Evolutionary conservation across 1,284 basidiomycete species (phyloP).

Genomic region (Marasmius fiardii): DNA sequence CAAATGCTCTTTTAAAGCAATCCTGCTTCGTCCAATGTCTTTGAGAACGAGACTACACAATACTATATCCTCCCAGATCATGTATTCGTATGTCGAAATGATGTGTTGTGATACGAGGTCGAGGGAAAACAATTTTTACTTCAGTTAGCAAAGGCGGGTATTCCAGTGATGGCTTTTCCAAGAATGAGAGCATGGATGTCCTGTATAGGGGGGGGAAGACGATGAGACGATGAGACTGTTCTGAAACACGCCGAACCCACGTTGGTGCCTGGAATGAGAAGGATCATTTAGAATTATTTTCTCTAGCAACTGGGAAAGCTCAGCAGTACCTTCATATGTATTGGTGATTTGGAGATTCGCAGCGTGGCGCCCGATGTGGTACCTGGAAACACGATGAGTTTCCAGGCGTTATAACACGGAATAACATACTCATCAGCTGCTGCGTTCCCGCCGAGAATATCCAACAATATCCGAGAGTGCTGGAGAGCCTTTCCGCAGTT

Average conservation of each 20-base stretch:
- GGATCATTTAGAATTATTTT: slow-evolving; percentile 8
- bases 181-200: slow-evolving; percentile 87
- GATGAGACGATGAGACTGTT: neutral
- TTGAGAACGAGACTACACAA: no score
- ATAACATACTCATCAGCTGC: slow-evolving; percentile 78
- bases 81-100: neutral
- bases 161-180: slow-evolving; percentile 87
- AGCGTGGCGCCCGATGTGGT: slow-evolving; percentile 88
- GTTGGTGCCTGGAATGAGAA: slow-evolving; percentile 41
- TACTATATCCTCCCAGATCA: neutral
- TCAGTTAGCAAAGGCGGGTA: slow-evolving; percentile 75
- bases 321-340: slow-evolving; percentile 78
- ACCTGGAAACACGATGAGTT: slow-evolving; percentile 38
- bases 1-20: neutral
- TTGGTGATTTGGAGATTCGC: slow-evolving; percentile 91
- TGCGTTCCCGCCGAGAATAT: slow-evolving; percentile 91
- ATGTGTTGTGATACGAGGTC: neutral
- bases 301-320: slow-evolving; percentile 14
- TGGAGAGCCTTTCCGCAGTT: slow-evolving; percentile 92
- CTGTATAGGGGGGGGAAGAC: slow-evolving; percentile 30
- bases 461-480: slow-evolving; percentile 76
- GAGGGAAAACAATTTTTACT: neutral
- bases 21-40: neutral
- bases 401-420: neutral
- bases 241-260: slow-evolving; percentile 29